These are phyloP conservation scores for Xylariaceae sp. DNA, from an alignment of 2,329 filamentous ascomycete genomes.

Conservation along the genomic window DNA sequence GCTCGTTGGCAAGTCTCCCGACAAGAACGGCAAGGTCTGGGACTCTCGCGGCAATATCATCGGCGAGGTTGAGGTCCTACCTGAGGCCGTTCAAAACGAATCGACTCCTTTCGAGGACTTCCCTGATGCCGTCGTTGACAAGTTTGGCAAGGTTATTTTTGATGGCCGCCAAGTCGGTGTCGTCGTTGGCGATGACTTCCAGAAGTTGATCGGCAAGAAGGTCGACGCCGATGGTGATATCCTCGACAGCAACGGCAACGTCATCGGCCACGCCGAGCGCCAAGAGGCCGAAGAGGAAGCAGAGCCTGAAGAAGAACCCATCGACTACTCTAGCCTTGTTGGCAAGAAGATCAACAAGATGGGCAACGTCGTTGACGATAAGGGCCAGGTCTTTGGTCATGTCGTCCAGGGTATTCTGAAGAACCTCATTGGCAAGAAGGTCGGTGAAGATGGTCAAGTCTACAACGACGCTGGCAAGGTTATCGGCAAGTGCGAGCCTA, in stretches of 20 bases:
- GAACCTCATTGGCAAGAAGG: constrained; percentile 59
- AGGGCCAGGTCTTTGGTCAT: constrained; percentile 55
- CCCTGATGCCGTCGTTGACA: constrained; percentile 33
- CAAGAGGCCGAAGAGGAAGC: constrained; percentile 32
- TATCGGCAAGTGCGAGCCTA: constrained; percentile 63
- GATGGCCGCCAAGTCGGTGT: constrained; percentile 36
- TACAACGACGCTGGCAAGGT: constrained; percentile 68
- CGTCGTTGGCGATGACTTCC: constrained; percentile 35
- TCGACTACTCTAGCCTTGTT: constrained; percentile 49
- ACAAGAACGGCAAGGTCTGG: constrained; percentile 41
- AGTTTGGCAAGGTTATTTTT: constrained; percentile 36
- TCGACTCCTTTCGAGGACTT: constrained; percentile 35
- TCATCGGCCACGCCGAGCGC: constrained; percentile 33
- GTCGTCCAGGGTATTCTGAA: constrained; percentile 61
- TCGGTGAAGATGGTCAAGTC: constrained; percentile 65
- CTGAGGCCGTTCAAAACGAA: constrained; percentile 33
- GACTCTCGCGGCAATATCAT: constrained; percentile 31
- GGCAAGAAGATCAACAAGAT: constrained; percentile 56
- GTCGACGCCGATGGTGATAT: constrained; percentile 36
- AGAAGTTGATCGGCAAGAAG: constrained; percentile 33
- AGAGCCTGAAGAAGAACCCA: constrained; percentile 31
- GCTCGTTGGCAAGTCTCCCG: constrained; percentile 39
- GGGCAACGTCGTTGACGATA: constrained; percentile 53
- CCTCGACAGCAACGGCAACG: constrained; percentile 34
- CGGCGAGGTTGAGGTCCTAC: constrained; percentile 39